Evolutionary conservation across 495 filamentous ascomycete species (phyloP).

Genomic region (Lasiosphaeris hirsuta): DNA sequence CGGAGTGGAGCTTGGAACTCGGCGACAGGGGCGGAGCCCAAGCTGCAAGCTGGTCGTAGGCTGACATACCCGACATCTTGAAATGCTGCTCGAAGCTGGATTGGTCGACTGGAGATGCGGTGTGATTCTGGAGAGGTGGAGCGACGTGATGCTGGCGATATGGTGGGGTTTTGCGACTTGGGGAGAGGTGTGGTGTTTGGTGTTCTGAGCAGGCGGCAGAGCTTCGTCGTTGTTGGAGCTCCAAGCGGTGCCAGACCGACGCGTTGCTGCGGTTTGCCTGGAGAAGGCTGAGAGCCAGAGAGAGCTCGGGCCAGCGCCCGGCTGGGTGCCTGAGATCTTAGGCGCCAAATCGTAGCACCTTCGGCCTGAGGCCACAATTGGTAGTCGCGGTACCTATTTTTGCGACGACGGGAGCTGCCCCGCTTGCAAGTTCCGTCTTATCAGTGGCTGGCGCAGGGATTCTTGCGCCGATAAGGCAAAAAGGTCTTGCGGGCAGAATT

Average conservation of each 20-base stretch:
- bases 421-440: constrained; percentile 21
- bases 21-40: constrained; percentile 5
- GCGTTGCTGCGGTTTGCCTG: constrained; percentile 42
- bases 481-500: constrained; percentile 29
- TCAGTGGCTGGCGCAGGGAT: constrained; percentile 19
- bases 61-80: constrained; percentile 46
- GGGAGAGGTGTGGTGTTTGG: constrained; percentile 8
- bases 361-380: background rate
- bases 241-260: constrained; percentile 27
- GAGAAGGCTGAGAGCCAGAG: constrained; percentile 29
- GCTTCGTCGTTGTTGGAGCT: constrained; percentile 34
- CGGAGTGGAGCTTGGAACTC: constrained; percentile 26
- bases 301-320: constrained; percentile 1
- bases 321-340: constrained; percentile 16
- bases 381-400: background rate
- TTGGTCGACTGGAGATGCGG: background rate
- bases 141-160: constrained; percentile 3
- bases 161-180: background rate
- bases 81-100: constrained; percentile 18
- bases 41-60: constrained; percentile 18
- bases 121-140: background rate
- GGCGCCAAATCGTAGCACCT: constrained; percentile 3
- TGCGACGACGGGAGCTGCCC: background rate
- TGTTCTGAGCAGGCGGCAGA: constrained; percentile 24
- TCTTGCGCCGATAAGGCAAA: constrained; percentile 28